A percentile compares a stretch with the other conserved stretches of the same genome.
phyloP scores from a whole-genome alignment of 2,329 filamentous ascomycete species.

The Aspergillus uvarum region DNA sequence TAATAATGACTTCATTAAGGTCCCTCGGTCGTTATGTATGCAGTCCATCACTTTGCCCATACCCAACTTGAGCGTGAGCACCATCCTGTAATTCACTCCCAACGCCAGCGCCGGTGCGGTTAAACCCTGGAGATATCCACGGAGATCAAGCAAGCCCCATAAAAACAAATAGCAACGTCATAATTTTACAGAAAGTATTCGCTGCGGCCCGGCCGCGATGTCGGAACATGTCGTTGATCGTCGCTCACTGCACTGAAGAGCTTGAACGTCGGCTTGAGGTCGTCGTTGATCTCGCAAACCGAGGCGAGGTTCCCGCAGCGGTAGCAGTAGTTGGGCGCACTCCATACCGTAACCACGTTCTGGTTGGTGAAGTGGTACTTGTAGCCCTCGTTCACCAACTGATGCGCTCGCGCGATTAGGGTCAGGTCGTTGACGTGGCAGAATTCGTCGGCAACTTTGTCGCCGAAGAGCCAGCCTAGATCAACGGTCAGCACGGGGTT shows the following conservation, averaged over 20 bases:
- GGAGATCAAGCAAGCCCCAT: constrained; percentile 6
- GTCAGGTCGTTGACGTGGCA: constrained; percentile 73
- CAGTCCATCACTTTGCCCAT: constrained; percentile 25
- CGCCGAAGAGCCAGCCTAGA: constrained; percentile 61
- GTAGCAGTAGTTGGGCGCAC: constrained; percentile 93
- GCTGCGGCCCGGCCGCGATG: constrained; percentile 46
- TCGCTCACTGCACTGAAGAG: constrained; percentile 49
- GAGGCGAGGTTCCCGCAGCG: constrained; percentile 87
- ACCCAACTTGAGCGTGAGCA: constrained; percentile 14
- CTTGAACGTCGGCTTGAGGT: constrained; percentile 83
- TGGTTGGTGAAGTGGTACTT: constrained; percentile 95
- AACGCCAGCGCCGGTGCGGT: constrained; percentile 39
- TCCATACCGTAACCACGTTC: constrained; percentile 81
- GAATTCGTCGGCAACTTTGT: constrained; percentile 73
- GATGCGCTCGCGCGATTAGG: constrained; percentile 71
- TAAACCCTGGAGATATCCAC: constrained; percentile 12
- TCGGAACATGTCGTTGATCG: constrained; percentile 48
- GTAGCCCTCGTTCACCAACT: constrained; percentile 75
- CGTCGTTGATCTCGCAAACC: constrained; percentile 86
- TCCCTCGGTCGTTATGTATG: constrained; percentile 40
- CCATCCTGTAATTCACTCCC: constrained; percentile 21
- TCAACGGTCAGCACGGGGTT: constrained; percentile 11
- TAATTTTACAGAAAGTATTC: constrained; percentile 50
- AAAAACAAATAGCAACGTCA: constrained; percentile 11
- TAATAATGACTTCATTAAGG: constrained; percentile 28